Evolutionary conservation across 768 basidiomycete species (phyloP).

Genomic region (Mycena metata): DNA sequence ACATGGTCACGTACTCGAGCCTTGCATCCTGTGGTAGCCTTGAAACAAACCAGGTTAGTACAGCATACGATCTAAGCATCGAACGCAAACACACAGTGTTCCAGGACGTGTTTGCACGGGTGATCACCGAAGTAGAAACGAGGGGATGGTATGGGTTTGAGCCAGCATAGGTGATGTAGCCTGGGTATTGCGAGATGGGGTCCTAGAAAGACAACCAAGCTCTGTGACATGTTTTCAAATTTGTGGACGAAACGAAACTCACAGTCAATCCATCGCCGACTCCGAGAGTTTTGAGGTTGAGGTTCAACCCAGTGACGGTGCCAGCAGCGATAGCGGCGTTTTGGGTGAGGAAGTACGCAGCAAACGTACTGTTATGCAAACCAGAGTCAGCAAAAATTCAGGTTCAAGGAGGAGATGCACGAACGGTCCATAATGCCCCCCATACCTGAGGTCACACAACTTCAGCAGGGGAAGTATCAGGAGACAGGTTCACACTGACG

Average conservation of each 20-base stretch:
- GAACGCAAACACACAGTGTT: no score
- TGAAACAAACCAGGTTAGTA: no score
- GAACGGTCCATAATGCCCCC: conserved; percentile 76
- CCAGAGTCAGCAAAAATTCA: no score
- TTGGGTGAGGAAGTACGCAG: conserved; percentile 72
- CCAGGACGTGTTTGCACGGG: conserved; percentile 59
- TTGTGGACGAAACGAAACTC: conserved; percentile 30
- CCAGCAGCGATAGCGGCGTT: conserved; percentile 68
- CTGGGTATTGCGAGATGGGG: conserved; percentile 67
- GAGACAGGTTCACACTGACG: conserved; percentile 47
- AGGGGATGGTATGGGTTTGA: conserved; percentile 71
- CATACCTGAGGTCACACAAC: conserved; percentile 59
- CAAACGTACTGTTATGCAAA: conserved; percentile 55
- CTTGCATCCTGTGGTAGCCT: conserved; percentile 62
- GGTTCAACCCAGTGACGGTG: conserved; percentile 56
- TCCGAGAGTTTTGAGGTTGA: conserved; percentile 72
- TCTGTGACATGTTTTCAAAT: no score
- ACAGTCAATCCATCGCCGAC: conserved; percentile 75
- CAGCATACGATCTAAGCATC: no score
- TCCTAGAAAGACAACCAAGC: conserved; percentile 43
- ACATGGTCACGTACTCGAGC: conserved; percentile 53
- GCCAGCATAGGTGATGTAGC: conserved; percentile 67
- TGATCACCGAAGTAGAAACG: conserved; percentile 58
- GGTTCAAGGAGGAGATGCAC: no score
- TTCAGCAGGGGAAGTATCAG: not conserved